These are phyloP conservation scores for Pyricularia grisea DNA, from an alignment of 2,329 filamentous ascomycete species.

Conservation along the genomic window DNA sequence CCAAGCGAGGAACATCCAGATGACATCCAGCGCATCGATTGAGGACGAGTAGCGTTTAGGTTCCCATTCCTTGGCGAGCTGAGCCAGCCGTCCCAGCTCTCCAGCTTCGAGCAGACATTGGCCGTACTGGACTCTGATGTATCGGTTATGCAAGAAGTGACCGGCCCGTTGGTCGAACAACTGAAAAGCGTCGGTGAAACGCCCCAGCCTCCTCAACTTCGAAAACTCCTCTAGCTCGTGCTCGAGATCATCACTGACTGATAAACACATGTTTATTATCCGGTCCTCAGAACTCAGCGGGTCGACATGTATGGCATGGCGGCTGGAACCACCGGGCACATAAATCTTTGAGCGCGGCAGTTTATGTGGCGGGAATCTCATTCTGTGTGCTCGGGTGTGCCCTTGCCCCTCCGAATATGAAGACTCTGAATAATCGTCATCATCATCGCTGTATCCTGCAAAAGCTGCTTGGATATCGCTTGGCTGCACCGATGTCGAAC, in stretches of 20 bases:
- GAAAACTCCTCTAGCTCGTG: slow-evolving; percentile 15
- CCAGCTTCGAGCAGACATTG: slow-evolving; percentile 14
- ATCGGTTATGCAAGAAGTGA: slow-evolving; percentile 13
- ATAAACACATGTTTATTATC: slow-evolving; percentile 14
- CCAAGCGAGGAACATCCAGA: not conserved
- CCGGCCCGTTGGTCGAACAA: slow-evolving; percentile 27
- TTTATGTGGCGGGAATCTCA: not conserved
- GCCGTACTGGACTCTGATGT: slow-evolving; percentile 17
- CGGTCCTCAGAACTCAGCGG: slow-evolving; percentile 8
- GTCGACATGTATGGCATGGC: slow-evolving; percentile 25
- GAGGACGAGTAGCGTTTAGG: not conserved
- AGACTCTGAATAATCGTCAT: not conserved
- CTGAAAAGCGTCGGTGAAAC: slow-evolving; percentile 33
- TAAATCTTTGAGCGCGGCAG: not conserved
- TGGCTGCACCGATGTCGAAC: too few relatives aligned
- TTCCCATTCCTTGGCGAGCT: not conserved
- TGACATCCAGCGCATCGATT: not conserved
- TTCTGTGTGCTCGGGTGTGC: not conserved
- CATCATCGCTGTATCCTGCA: not conserved
- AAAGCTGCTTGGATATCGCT: not conserved
- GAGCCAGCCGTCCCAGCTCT: not conserved
- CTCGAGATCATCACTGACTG: slow-evolving; percentile 16
- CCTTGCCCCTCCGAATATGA: not conserved
- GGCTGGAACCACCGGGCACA: not conserved
- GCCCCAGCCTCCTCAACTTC: slow-evolving; percentile 15